These are phyloP conservation scores for Dioscorea zingiberensis DNA, from an alignment of 106 monocot genomes.

Conservation along the genomic window DNA sequence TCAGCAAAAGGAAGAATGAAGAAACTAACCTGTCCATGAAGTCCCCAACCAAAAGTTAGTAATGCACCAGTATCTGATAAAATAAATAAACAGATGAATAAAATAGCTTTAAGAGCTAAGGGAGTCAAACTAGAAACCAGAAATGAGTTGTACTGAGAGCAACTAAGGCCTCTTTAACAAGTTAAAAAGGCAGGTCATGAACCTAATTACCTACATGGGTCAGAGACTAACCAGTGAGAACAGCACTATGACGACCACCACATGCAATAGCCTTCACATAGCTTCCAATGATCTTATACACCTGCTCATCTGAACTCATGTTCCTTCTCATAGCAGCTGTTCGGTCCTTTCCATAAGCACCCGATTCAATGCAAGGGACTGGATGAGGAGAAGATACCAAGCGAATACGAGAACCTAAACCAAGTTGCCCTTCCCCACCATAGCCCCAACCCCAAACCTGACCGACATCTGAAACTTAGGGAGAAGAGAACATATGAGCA, in stretches of 20 bases:
- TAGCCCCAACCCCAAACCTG: slow-evolving; percentile 99
- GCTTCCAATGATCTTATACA: slow-evolving; percentile 34
- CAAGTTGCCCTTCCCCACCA: slow-evolving; percentile 98
- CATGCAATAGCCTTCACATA: slow-evolving; percentile 89
- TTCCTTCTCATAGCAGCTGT: slow-evolving; percentile 26
- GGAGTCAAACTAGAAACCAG: too few relatives aligned
- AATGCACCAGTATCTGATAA: slow-evolving; percentile 77
- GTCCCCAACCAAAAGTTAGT: slow-evolving; percentile 98
- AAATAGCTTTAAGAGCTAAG: too few relatives aligned
- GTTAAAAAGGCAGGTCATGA: too few relatives aligned
- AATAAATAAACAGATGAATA: background rate
- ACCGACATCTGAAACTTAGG: slow-evolving; percentile 82
- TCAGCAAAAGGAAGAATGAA: background rate
- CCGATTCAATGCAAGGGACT: slow-evolving; percentile 77
- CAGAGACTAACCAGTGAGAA: slow-evolving; percentile 82
- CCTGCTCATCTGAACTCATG: slow-evolving; percentile 33
- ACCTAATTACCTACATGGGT: too few relatives aligned
- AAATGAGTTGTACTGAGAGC: too few relatives aligned
- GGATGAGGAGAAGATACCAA: slow-evolving; percentile 88
- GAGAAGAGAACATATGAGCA: slow-evolving; percentile 20
- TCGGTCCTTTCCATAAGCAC: slow-evolving; percentile 46
- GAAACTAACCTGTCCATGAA: slow-evolving; percentile 88
- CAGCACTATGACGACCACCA: slow-evolving; percentile 97
- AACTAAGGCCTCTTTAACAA: too few relatives aligned
- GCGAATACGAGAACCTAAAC: slow-evolving; percentile 79